Conservation (phyloP, 2,329 filamentous ascomycete genomes). For the Diaporthe helianthi region DNA sequence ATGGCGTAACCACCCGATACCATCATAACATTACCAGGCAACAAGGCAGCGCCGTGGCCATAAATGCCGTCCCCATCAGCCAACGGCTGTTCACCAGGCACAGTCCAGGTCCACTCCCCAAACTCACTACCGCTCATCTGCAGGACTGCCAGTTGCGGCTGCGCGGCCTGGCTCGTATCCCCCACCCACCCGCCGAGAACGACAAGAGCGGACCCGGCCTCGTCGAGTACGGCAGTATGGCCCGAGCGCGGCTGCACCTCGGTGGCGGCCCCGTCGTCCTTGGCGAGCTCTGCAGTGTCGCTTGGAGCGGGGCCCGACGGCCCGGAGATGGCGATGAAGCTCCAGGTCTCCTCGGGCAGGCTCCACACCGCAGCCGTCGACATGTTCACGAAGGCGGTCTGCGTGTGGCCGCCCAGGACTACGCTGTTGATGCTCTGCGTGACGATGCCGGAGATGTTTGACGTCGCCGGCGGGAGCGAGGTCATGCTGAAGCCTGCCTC, state of each 20-base stretch:
- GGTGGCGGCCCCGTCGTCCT: slow-evolving; percentile 44
- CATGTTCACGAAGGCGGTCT: slow-evolving; percentile 89
- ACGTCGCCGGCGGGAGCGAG: slow-evolving; percentile 71
- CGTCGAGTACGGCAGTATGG: slow-evolving; percentile 81
- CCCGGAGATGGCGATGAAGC: slow-evolving; percentile 72
- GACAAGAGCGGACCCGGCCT: slow-evolving; percentile 79
- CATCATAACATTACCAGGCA: slow-evolving; percentile 74
- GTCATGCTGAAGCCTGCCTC: slow-evolving; percentile 91
- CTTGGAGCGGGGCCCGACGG: slow-evolving; percentile 40
- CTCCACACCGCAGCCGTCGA: slow-evolving; percentile 88
- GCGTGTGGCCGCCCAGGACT: slow-evolving; percentile 84
- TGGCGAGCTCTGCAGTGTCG: slow-evolving; percentile 60
- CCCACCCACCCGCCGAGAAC: slow-evolving; percentile 94
- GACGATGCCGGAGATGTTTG: slow-evolving; percentile 68
- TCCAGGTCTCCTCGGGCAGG: slow-evolving; percentile 86
- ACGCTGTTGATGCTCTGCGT: slow-evolving; percentile 81
- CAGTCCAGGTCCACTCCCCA: slow-evolving; percentile 75
- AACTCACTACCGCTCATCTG: slow-evolving; percentile 74
- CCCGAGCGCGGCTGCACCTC: slow-evolving; percentile 83
- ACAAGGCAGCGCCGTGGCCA: slow-evolving; percentile 67
- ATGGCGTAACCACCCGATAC: slow-evolving; percentile 69
- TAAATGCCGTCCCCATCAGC: slow-evolving; percentile 56
- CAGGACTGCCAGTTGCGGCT: slow-evolving; percentile 81
- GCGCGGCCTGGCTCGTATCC: slow-evolving; percentile 74
- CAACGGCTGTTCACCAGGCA: slow-evolving; percentile 60